These are phyloP conservation scores for Coemansia sp. DNA, from an alignment of 192 early-diverging fungal species.

Conservation along the genomic window DNA sequence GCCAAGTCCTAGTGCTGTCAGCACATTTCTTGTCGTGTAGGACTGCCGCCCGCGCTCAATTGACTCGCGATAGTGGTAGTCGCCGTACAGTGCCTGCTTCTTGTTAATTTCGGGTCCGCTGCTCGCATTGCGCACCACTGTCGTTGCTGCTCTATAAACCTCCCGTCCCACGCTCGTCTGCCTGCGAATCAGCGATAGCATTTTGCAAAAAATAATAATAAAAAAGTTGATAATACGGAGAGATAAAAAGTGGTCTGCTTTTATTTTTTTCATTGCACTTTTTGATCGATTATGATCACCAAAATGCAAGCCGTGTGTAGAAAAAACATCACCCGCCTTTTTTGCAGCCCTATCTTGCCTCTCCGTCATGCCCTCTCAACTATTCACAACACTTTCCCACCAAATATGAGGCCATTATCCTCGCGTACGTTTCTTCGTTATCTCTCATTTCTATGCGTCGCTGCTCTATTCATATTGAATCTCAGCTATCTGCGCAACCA, in stretches of 20 bases:
- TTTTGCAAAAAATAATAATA: background rate
- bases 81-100: conserved; percentile 22
- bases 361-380: background rate
- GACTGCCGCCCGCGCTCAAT: conserved; percentile 47
- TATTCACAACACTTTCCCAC: background rate
- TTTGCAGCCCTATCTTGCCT: background rate
- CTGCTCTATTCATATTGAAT: background rate
- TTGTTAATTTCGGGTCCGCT: background rate
- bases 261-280: background rate
- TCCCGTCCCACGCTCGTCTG: background rate
- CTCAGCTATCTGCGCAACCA: conserved; percentile 2
- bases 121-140: conserved; percentile 4
- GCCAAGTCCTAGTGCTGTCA: conserved; percentile 28
- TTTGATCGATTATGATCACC: background rate
- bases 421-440: background rate
- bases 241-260: background rate
- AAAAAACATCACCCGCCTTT: background rate
- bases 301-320: background rate
- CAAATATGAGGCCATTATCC: background rate
- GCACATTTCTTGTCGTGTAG: conserved; percentile 28
- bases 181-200: conserved; percentile 1
- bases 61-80: conserved; percentile 43
- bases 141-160: background rate
- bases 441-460: background rate
- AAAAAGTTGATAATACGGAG: background rate